Percentiles rank a stretch among this genome's conserved stretches.
These are phyloP conservation scores for Danielia oregonensis DNA, from an alignment of 805 yeast genomes.

Conservation along the genomic window DNA sequence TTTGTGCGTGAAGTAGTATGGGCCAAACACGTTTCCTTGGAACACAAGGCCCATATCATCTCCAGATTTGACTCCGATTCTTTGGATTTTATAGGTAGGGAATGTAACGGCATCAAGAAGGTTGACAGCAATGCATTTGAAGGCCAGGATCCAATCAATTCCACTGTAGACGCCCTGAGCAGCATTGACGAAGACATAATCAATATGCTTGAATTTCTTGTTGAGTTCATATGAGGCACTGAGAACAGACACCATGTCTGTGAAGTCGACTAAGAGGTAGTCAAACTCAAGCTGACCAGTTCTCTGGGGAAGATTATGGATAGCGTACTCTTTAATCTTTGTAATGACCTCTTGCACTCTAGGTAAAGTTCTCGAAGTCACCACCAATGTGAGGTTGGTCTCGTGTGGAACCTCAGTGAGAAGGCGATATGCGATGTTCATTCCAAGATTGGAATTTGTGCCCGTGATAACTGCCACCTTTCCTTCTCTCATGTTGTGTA, in stretches of 20 bases:
- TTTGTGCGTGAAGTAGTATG: constrained; percentile 76
- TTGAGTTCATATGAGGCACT: constrained; percentile 69
- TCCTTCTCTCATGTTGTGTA: constrained; percentile 16
- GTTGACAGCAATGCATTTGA: constrained; percentile 56
- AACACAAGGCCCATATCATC: constrained; percentile 87
- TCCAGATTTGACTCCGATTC: constrained; percentile 64
- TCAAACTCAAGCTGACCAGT: constrained; percentile 73
- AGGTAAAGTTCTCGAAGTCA: constrained; percentile 86
- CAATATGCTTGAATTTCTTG: constrained; percentile 61
- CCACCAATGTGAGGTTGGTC: constrained; percentile 67
- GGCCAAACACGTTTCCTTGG: constrained; percentile 96
- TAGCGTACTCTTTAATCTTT: constrained; percentile 34
- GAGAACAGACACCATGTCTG: constrained; percentile 81
- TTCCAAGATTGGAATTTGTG: constrained; percentile 66
- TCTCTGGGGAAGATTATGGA: constrained; percentile 30
- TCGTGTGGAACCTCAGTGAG: constrained; percentile 55
- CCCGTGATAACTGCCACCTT: constrained; percentile 42
- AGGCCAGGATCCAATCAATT: constrained; percentile 80
- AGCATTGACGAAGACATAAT: constrained; percentile 81
- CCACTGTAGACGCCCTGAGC: constrained; percentile 88
- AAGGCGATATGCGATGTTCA: constrained; percentile 78
- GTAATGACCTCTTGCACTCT: constrained; percentile 74
- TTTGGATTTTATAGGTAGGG: constrained; percentile 83
- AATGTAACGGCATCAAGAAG: constrained; percentile 84
- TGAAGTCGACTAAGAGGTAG: constrained; percentile 83